A percentile compares a stretch with the other conserved stretches of the same genome.
Conservation (phyloP, 2,329 filamentous ascomycete genomes). For the Colletotrichum eleusines region DNA sequence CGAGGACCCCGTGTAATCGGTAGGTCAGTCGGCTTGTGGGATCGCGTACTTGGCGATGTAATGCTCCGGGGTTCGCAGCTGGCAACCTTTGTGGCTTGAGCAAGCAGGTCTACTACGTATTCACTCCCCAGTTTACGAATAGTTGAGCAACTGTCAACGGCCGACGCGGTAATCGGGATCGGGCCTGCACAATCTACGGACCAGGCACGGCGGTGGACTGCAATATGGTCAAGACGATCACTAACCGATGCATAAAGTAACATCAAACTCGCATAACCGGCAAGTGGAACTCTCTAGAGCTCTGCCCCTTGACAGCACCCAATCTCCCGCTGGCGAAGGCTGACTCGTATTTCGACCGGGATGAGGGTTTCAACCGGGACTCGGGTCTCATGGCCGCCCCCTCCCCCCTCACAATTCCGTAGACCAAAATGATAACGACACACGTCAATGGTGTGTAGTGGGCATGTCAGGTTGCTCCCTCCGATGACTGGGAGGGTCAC, state of each 20-base stretch:
- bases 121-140: neutral
- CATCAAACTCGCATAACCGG: slow-evolving; percentile 39
- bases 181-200: slow-evolving; percentile 9
- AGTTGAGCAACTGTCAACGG: no score
- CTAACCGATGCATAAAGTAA: slow-evolving; percentile 39
- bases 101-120: no score
- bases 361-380: slow-evolving; percentile 36
- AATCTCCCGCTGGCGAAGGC: slow-evolving; percentile 32
- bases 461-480: slow-evolving; percentile 32
- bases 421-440: slow-evolving; percentile 34
- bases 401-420: slow-evolving; percentile 30
- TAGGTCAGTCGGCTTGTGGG: no score
- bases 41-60: no score
- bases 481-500: slow-evolving; percentile 19
- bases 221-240: slow-evolving; percentile 32
- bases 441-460: slow-evolving; percentile 25
- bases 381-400: slow-evolving; percentile 18
- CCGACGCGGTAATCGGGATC: no score
- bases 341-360: slow-evolving; percentile 37
- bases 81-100: neutral
- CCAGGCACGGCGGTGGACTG: slow-evolving; percentile 21
- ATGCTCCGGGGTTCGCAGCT: no score
- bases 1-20: no score
- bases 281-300: slow-evolving; percentile 34
- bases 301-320: slow-evolving; percentile 24